phyloP scores from a whole-genome alignment of 305 asterid genomes.

The Caryopteris hybrid region DNA sequence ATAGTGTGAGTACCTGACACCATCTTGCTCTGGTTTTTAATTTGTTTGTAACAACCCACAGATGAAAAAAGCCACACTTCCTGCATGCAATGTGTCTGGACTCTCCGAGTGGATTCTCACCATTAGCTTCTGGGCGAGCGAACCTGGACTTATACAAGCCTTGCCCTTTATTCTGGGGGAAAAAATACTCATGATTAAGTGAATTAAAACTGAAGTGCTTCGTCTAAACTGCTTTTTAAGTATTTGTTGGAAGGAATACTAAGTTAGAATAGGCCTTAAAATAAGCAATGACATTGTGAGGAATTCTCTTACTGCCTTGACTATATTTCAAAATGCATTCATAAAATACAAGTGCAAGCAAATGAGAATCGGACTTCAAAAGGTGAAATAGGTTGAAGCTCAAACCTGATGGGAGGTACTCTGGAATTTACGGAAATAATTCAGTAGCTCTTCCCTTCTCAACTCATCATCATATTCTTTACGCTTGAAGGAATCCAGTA shows the following conservation, averaged over 20 bases:
- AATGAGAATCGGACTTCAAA: neutral
- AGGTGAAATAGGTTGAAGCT: constrained; percentile 15
- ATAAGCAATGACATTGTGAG: neutral
- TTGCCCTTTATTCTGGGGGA: constrained; percentile 54
- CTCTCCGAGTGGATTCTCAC: constrained; percentile 52
- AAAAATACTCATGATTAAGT: constrained; percentile 3
- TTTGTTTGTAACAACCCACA: constrained; percentile 73
- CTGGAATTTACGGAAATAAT: constrained; percentile 73
- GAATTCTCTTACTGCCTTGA: neutral
- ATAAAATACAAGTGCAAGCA: neutral
- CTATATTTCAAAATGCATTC: neutral
- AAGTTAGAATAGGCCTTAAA: neutral
- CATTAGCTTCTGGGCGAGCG: constrained; percentile 49
- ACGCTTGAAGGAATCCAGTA: constrained; percentile 73
- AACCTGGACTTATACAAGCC: constrained; percentile 48
- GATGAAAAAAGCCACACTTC: constrained; percentile 77
- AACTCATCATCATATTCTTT: constrained; percentile 89
- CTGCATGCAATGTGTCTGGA: constrained; percentile 74
- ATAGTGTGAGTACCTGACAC: constrained; percentile 77
- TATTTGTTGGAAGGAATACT: neutral
- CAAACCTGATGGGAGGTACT: constrained; percentile 66
- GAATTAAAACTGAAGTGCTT: neutral
- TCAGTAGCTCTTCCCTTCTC: constrained; percentile 85
- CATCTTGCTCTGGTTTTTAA: constrained; percentile 87
- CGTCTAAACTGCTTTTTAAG: no score